Evolutionary conservation across 768 basidiomycete species (phyloP), one percentile per base, ranked within the genome.

Genomic region (Rhodosporidiobolus odoratus): DNA sequence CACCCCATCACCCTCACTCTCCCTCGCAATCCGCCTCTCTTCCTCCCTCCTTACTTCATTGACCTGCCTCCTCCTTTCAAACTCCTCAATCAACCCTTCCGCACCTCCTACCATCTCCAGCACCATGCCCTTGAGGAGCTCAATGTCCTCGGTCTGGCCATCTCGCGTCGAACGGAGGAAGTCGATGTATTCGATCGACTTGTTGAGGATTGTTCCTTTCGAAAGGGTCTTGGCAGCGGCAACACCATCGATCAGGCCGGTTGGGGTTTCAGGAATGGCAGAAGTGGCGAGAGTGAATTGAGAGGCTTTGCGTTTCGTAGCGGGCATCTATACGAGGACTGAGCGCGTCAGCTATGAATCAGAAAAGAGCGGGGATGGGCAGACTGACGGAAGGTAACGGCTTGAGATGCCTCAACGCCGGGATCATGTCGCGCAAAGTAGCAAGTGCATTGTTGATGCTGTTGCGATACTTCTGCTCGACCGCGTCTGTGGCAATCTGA

Each of bases 161-260:
- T 62, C 47, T 56, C 74, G 58, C 41, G 79, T 59, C 43, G 54
- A 69, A 53, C 50, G 69, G 41, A 77, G 82, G 70, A 68, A 88
- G 84, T 82, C 80, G 71, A 94, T 94, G 78, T 94, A 94, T 79
- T 94, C 92, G 16, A 90, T 89, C 0, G 91, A 91, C 72, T 93
- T 94, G 43, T 89, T 90, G 16, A 94, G 84, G 9, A 94, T 89
- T 66, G 90, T 91, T 4, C 91, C 91, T 77, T 94, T 94, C 80
- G 88, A 89, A 79, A 90, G 90, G 80, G 92, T 94, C 68, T 91
- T 84, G 13, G 92, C 92, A 16, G 92, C 88, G 78, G 89, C 89
- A 77, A 94, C 90, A n/a, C 92, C 92, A 75, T 94, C 92, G 4
- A 92, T 88, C 74, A 88, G 92, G 5, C 92, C 92, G 0, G 32